A percentile compares a stretch with the other conserved stretches of the same genome.
Conservation (phyloP, 495 filamentous ascomycete species). For the Penicillium soppii region DNA sequence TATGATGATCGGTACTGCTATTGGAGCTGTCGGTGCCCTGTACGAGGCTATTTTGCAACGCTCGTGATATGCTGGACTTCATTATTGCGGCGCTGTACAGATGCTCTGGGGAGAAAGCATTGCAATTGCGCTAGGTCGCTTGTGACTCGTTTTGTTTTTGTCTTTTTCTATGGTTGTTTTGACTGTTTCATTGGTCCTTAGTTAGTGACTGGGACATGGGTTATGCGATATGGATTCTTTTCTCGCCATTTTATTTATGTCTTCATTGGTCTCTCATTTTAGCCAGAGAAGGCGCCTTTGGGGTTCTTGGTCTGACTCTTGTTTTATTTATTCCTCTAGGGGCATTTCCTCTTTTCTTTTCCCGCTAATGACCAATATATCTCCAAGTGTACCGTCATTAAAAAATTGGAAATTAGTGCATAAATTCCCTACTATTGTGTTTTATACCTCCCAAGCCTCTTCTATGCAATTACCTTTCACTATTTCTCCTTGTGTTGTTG, state of each 20-base stretch:
- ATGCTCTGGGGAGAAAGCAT: conserved; percentile 3
- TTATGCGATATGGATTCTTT: conserved; percentile 21
- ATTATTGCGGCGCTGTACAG: conserved; percentile 20
- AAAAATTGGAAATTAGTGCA: too few relatives aligned
- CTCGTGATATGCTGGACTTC: conserved; percentile 39
- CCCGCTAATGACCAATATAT: conserved; percentile 9
- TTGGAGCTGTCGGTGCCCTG: conserved; percentile 67
- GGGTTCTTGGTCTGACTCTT: conserved; percentile 13
- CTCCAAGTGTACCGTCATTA: too few relatives aligned
- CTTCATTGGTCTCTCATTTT: conserved; percentile 24
- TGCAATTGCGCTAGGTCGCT: neutral
- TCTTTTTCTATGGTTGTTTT: conserved; percentile 10
- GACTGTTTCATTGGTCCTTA: conserved; percentile 10
- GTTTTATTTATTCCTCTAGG: conserved; percentile 3
- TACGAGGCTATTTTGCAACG: conserved; percentile 82
- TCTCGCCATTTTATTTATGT: conserved; percentile 3
- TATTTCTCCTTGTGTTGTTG: too few relatives aligned
- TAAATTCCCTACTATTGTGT: too few relatives aligned
- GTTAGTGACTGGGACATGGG: conserved; percentile 23
- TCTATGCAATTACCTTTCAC: too few relatives aligned
- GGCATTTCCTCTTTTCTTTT: conserved; percentile 2
- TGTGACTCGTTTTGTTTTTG: conserved; percentile 4
- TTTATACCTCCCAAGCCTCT: too few relatives aligned
- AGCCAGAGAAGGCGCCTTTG: conserved; percentile 27
- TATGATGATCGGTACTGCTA: conserved; percentile 66